Conservation (phyloP, 2,329 filamentous ascomycete genomes). For the Phyllosticta citribraziliensis region DNA sequence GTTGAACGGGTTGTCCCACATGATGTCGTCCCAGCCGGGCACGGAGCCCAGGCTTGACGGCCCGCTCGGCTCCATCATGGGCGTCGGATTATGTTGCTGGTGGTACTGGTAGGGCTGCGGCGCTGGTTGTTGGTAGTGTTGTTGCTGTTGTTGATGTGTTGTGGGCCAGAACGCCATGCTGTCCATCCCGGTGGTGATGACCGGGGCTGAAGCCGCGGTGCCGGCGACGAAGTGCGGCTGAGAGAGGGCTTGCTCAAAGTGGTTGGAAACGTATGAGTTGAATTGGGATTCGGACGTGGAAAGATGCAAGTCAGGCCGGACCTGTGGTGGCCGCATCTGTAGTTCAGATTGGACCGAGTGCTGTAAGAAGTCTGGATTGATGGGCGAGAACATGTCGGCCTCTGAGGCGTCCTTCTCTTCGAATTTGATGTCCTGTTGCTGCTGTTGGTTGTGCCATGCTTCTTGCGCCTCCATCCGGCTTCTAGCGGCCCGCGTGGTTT, state of each 20-base stretch:
- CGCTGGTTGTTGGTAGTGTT: conserved; percentile 4
- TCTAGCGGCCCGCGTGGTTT: neutral
- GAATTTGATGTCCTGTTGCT: neutral
- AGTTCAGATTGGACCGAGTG: neutral
- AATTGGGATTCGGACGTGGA: neutral
- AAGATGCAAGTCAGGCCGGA: conserved; percentile 10
- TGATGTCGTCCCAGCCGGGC: conserved; percentile 30
- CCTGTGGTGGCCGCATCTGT: neutral
- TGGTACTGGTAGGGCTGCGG: neutral
- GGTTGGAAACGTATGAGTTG: neutral
- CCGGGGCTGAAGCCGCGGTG: neutral
- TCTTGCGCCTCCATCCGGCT: neutral
- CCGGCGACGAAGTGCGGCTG: neutral
- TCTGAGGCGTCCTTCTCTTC: conserved; percentile 3
- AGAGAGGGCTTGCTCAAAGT: neutral
- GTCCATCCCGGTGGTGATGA: neutral
- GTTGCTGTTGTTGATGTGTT: conserved; percentile 2
- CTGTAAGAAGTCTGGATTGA: neutral
- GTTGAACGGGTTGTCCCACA: conserved; percentile 30
- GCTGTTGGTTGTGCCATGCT: neutral
- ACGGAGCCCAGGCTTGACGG: conserved; percentile 20
- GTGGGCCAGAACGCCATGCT: neutral
- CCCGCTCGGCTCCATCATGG: neutral
- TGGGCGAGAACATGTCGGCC: neutral
- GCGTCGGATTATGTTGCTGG: neutral